A percentile compares a stretch with the other conserved stretches of the same genome.
Evolutionary conservation across 2,329 filamentous ascomycete genomes (phyloP).

Genomic region (Aureobasidium uvarum): DNA sequence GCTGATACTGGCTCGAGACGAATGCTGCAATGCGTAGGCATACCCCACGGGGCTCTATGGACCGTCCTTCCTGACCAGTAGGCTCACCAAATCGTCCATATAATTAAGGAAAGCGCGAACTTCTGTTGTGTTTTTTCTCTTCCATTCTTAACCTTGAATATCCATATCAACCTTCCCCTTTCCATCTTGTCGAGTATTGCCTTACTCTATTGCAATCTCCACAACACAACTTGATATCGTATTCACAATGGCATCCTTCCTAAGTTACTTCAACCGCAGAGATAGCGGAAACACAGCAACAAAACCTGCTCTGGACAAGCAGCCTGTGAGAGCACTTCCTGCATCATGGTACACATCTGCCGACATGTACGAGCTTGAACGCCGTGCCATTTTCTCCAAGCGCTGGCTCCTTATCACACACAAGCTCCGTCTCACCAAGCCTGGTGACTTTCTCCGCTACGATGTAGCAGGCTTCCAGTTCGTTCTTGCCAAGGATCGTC

Average conservation of each 20-base stretch:
- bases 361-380: conserved; percentile 49
- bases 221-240: not conserved
- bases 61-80: conserved; percentile 18
- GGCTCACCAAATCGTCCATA: not conserved
- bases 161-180: not conserved
- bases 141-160: conserved; percentile 2
- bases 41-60: conserved; percentile 17
- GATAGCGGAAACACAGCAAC: conserved; percentile 20
- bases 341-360: conserved; percentile 47
- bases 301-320: conserved; percentile 20
- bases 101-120: conserved; percentile 6
- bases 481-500: conserved; percentile 52
- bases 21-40: conserved; percentile 14
- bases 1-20: not conserved
- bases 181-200: conserved; percentile 5
- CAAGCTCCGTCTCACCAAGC: conserved; percentile 50
- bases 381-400: conserved; percentile 51
- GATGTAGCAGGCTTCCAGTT: conserved; percentile 58
- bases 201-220: conserved; percentile 8
- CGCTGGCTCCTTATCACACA: conserved; percentile 59
- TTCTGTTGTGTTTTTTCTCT: conserved; percentile 4
- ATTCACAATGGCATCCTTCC: conserved; percentile 24
- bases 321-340: conserved; percentile 38
- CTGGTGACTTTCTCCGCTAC: conserved; percentile 58
- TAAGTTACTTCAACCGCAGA: conserved; percentile 26